Evolutionary conservation across 2,329 filamentous ascomycete species (phyloP), one percentile per base, ranked within the genome.

Genomic region (Xylariaceae sp.): DNA sequence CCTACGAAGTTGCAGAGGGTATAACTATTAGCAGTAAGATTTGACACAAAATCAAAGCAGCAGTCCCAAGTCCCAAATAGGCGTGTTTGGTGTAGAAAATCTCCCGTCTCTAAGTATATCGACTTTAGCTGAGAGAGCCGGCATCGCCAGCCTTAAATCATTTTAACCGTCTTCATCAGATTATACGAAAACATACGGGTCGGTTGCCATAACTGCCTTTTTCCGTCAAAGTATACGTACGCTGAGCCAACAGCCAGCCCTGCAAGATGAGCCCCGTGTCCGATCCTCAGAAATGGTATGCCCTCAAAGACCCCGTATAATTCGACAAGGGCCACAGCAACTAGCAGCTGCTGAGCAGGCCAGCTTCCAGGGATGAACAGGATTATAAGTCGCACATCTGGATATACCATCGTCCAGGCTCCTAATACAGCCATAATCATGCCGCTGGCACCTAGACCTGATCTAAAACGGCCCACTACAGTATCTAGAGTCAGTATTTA

Each of bases 401-500:
- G 67, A 20, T 57, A 44, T 23, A 57, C 23, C 19, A 57, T 49
- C 10, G 50, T 64, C 32, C 61, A 63, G 7, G 60, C 53, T 26
- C 63, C 66, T 1, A 71, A 4, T 20, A 70, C 40, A 16, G 67
- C 69, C 49, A 62, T 63, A 47, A 67, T 37, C n/a, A 60, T 60
- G 20, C 68, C 67, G 40, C 67, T 68, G 20, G 67, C 59, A 0
- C 67, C 68, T 3, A 61, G 10, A 0, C 45, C 18, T 9, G 59
- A 42, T 7, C 9, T 12, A 20, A 59, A 44, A 16, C 60, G 60
- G 7, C 23, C n/a, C 32, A 12, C 32, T 37, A 26, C 23, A 26
- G 23, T 9, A 26, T 26, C 23, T 9, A 9, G 4, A 26, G 23
- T 26, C 23, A 26, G 23, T 26, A 26, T 26, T 26, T 26, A 4